Base-by-base conservation (phyloP, 2,329 filamentous ascomycete genomes). In the Sclerotinia trifoliorum region DNA sequence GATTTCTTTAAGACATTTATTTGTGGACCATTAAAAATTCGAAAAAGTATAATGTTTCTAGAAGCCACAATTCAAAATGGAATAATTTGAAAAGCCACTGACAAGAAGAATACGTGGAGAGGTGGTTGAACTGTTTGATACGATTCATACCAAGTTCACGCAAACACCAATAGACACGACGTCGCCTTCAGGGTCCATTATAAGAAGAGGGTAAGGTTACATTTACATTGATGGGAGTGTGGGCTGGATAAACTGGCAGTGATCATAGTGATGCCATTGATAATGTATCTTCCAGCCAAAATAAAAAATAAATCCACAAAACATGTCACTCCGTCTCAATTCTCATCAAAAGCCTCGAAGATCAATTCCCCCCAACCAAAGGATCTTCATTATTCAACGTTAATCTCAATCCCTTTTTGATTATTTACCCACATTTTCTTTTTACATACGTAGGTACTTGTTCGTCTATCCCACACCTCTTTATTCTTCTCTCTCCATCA, bases 1-100 rank as follows among this genome's bases (percentile, higher is more conserved):
- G 26, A 49, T 17, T 49, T 15, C 1, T n/a, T 21, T 49, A 17
- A 61, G 44, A 61, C 26, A 49, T 32, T 49, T 61, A 32, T 35
- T 29, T 46, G 19, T 60, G 57, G 57, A 48, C 19, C 26, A 21
- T 48, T 29, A 29, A 21, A 24, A 52, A 29, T 52, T 52, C 49
- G 11, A 8, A 48, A 46, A 48, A 61, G 42, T 24, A 32, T 61
- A 48, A 61, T 61, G 58, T 61, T 60, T 61, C 44, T 61, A 26
- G 58, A 61, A 55, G 52, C 52, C 51, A 54, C 10, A 29, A n/a
- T 46, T 29, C 24, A 19, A 21, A 55, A 32, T 32, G 29, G 26
- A 55, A 32, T 19, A 2, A 32, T 5, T 55, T 6, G 6, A 15
- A 54, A 15, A 42, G 39, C 39, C 39, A 42, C 39, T 42, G 39